These are phyloP conservation scores for Penicillium samsonianum DNA, from an alignment of 495 filamentous ascomycete species.

Conservation along the genomic window DNA sequence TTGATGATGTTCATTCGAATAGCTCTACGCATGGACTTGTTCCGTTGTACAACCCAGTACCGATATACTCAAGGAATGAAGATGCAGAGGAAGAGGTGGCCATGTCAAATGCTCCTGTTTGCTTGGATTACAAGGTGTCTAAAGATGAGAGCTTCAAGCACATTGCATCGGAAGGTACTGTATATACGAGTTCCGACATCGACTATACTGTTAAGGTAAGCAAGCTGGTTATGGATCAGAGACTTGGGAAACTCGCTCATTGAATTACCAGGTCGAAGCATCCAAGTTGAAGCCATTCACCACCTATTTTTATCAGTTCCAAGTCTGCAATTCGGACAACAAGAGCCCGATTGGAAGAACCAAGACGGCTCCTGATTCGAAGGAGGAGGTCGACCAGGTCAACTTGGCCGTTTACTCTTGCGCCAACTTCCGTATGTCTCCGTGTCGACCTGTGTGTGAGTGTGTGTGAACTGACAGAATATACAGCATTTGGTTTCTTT, in stretches of 20 bases:
- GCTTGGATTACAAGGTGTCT: slow-evolving; percentile 57
- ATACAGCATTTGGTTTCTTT: slow-evolving; percentile 24
- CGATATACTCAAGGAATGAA: slow-evolving; percentile 1
- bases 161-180: slow-evolving; percentile 46
- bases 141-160: slow-evolving; percentile 25
- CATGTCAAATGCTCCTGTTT: slow-evolving; percentile 35
- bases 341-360: slow-evolving; percentile 52
- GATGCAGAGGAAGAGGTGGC: neutral
- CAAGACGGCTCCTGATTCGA: slow-evolving; percentile 52
- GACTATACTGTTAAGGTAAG: slow-evolving; percentile 68
- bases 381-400: slow-evolving; percentile 32
- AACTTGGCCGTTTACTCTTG: slow-evolving; percentile 59
- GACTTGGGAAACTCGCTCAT: neutral
- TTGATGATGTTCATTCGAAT: slow-evolving; percentile 56
- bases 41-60: slow-evolving; percentile 50
- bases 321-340: slow-evolving; percentile 49
- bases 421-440: slow-evolving; percentile 53
- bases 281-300: slow-evolving; percentile 57
- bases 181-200: slow-evolving; percentile 65
- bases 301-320: slow-evolving; percentile 60
- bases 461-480: slow-evolving; percentile 20
- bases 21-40: slow-evolving; percentile 55
- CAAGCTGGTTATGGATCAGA: slow-evolving; percentile 1
- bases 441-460: slow-evolving; percentile 52
- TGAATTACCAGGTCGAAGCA: slow-evolving; percentile 55